Conservation (phyloP, 148 eudicot genomes). For the Euryodendron excelsum region DNA sequence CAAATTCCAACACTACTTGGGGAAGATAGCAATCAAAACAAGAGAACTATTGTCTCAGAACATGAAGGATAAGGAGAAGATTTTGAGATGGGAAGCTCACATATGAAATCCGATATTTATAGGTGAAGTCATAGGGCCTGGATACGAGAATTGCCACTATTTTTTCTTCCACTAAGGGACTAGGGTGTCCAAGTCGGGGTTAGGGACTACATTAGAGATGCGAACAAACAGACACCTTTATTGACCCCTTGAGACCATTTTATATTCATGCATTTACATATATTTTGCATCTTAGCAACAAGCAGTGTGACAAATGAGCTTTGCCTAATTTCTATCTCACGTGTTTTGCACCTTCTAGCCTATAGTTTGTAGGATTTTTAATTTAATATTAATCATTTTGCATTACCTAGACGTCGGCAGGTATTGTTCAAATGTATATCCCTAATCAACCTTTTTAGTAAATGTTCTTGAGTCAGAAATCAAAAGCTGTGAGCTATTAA, state of each 20-base stretch:
- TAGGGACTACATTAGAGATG: conserved; percentile 12
- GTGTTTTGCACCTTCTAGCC: background rate
- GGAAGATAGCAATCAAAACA: background rate
- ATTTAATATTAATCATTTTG: too few species aligned
- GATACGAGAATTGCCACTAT: background rate
- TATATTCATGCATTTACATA: background rate
- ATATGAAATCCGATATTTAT: conserved; percentile 11
- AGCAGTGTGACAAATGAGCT: background rate
- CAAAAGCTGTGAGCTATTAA: background rate
- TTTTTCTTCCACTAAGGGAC: conserved; percentile 10
- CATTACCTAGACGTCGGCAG: too few species aligned
- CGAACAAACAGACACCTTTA: background rate
- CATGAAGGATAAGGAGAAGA: too few species aligned
- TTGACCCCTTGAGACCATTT: background rate
- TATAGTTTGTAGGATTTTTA: background rate
- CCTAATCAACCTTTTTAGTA: background rate
- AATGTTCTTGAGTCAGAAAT: background rate
- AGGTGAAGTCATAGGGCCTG: background rate
- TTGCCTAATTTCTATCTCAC: background rate
- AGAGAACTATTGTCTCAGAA: background rate
- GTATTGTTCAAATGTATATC: background rate
- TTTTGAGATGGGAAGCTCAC: background rate
- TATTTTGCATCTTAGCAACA: background rate
- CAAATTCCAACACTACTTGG: background rate
- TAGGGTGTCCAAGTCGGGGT: background rate